Evolutionary conservation across 1,284 basidiomycete genomes (phyloP), one percentile per base, ranked within the genome.

Genomic region (Peniophora sp.): DNA sequence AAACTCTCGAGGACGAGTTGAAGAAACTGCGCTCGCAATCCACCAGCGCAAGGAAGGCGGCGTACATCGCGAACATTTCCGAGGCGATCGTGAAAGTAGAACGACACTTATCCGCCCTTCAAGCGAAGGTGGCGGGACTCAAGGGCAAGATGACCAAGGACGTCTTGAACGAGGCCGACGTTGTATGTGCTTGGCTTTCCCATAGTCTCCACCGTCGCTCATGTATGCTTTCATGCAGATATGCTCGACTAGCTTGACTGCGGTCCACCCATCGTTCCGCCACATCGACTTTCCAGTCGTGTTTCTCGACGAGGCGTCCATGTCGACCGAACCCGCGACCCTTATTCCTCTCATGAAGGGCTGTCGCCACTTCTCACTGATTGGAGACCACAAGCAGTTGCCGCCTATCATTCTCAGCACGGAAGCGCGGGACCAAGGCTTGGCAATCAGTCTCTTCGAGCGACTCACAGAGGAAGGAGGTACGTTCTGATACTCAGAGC

Each of bases 371-470:
- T 74, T 92, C 27, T 82, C 89, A 2, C 79, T 97, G 49, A 95
- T 97, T 55, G 95, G 94, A 25, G 95, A 97, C 69, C 95, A 97
- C 68, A 95, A 95, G 65, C 95, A 97, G 65, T 74, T 97, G n/a
- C 92, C 94, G 19, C 92, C 95, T 0, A 83, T 97, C 50, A 91
- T 96, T 54, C 75, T 80, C 8, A 89, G 82, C 58, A 73, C 74
- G 36, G 81, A 86, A 60, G 90, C 88, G 1, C 76, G 80, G 60
- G 68, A 74, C 17, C 78, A 80, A 19, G 92, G 90, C 1, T 72
- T 95, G 16, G 83, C 83, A 1, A 78, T 81, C 17, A 92, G 89
- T 67, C 72, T 97, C 24, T 97, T 97, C 58, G 94, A 97, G 66
- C 74, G 94, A 25, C 72, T 97, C 47, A 89, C 89, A 14, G 75